phyloP scores from a whole-genome alignment of 2,329 filamentous ascomycete genomes.

The Aspergillus sp. region DNA sequence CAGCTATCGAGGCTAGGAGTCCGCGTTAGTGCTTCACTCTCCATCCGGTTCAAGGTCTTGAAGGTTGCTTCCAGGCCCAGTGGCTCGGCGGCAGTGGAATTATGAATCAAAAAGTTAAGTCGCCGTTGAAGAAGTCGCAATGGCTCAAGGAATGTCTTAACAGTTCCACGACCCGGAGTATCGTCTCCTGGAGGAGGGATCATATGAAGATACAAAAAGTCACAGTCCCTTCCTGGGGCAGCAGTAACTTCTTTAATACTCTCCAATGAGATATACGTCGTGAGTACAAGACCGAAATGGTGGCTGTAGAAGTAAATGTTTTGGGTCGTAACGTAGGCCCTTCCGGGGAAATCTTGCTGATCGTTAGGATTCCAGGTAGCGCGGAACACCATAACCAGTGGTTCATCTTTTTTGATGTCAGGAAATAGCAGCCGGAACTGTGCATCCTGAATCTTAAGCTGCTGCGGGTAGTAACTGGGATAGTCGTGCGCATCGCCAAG shows the following conservation, averaged over 20 bases:
- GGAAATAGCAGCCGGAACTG: slow-evolving; percentile 94
- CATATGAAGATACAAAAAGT: slow-evolving; percentile 85
- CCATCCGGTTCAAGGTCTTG: slow-evolving; percentile 72
- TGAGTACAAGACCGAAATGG: slow-evolving; percentile 85
- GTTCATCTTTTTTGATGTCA: slow-evolving; percentile 72
- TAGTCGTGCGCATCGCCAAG: slow-evolving; percentile 54
- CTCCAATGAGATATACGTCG: slow-evolving; percentile 73
- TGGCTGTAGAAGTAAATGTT: slow-evolving; percentile 97
- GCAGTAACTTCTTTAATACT: slow-evolving; percentile 86
- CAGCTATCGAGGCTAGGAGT: slow-evolving; percentile 84
- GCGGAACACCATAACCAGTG: slow-evolving; percentile 86
- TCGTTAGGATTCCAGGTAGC: slow-evolving; percentile 83
- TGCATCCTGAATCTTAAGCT: slow-evolving; percentile 81
- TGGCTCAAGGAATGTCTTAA: slow-evolving; percentile 92
- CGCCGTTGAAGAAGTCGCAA: slow-evolving; percentile 78
- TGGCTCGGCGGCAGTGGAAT: slow-evolving; percentile 71
- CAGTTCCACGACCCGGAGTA: slow-evolving; percentile 72
- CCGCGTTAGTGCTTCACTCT: slow-evolving; percentile 59
- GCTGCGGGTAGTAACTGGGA: slow-evolving; percentile 76
- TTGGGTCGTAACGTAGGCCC: slow-evolving; percentile 82
- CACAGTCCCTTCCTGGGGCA: slow-evolving; percentile 85
- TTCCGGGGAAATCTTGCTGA: slow-evolving; percentile 75
- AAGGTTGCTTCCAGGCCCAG: slow-evolving; percentile 70
- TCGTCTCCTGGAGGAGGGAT: slow-evolving; percentile 64
- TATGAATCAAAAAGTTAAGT: slow-evolving; percentile 81